phyloP scores from a whole-genome alignment of 352 stramenopile genomes.

The Globisporangium canariense region DNA sequence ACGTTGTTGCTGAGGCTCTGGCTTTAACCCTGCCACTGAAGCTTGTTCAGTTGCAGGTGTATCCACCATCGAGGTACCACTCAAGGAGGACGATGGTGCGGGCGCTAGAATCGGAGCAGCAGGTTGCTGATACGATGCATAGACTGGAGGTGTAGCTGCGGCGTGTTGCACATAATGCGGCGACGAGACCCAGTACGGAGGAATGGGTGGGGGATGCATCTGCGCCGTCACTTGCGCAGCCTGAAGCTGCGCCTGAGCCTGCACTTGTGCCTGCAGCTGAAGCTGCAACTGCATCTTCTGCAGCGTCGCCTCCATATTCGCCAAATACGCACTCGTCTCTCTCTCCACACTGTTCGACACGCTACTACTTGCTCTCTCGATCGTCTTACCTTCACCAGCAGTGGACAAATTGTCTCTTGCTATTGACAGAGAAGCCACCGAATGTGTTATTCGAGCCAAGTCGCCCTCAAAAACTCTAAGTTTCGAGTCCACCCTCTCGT shows the following conservation, averaged over 20 bases:
- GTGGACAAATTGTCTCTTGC: not conserved
- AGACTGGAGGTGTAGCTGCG: not conserved
- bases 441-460: not conserved
- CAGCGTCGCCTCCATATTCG: constrained; percentile 50
- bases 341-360: constrained; percentile 15
- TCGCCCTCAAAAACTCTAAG: constrained; percentile 3
- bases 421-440: not conserved
- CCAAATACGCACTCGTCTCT: constrained; percentile 31
- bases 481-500: not conserved
- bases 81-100: not conserved
- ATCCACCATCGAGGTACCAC: not conserved
- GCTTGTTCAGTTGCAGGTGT: not conserved
- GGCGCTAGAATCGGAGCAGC: not conserved
- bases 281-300: constrained; percentile 69
- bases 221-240: constrained; percentile 5
- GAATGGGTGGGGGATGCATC: not conserved
- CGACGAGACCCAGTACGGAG: constrained; percentile 13
- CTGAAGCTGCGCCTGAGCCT: constrained; percentile 26
- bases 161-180: constrained; percentile 1
- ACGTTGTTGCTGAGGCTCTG: not conserved
- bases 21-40: not conserved
- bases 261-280: constrained; percentile 38
- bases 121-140: not conserved
- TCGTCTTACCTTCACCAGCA: not conserved
- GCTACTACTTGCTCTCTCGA: not conserved